phyloP scores from a whole-genome alignment of 1,284 basidiomycete genomes.

The Athelia psychrophila region DNA sequence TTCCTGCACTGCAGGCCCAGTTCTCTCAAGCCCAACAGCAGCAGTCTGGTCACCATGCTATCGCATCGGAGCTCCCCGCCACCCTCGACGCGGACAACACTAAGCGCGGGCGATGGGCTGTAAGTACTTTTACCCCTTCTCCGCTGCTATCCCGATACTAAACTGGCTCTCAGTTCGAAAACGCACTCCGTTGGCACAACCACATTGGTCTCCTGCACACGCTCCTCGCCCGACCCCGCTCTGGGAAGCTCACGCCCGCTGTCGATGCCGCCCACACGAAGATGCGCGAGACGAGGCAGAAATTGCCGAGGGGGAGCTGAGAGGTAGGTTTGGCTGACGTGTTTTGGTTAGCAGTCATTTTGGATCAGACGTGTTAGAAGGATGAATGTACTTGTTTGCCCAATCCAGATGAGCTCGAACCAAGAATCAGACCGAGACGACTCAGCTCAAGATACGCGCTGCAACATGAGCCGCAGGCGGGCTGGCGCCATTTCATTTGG shows the following conservation, averaged over 20 bases:
- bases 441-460: no score
- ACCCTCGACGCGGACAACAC: constrained; percentile 72
- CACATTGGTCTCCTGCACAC: constrained; percentile 78
- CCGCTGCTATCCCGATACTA: neutral
- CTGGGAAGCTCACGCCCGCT: constrained; percentile 38
- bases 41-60: constrained; percentile 26
- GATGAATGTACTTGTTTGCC: no score
- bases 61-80: constrained; percentile 50
- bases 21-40: constrained; percentile 48
- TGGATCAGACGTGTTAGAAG: no score
- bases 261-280: no score
- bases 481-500: no score
- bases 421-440: no score
- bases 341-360: no score
- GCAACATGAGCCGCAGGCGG: no score
- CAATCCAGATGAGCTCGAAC: no score
- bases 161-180: constrained; percentile 61
- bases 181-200: constrained; percentile 78
- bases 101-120: constrained; percentile 80
- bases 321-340: no score
- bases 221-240: constrained; percentile 65
- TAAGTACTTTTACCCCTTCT: constrained; percentile 37
- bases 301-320: no score
- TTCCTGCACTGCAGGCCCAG: constrained; percentile 63
- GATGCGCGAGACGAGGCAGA: no score